Conservation (phyloP, 2,329 filamentous ascomycete species). For the Alternaria novae-zelandiae region DNA sequence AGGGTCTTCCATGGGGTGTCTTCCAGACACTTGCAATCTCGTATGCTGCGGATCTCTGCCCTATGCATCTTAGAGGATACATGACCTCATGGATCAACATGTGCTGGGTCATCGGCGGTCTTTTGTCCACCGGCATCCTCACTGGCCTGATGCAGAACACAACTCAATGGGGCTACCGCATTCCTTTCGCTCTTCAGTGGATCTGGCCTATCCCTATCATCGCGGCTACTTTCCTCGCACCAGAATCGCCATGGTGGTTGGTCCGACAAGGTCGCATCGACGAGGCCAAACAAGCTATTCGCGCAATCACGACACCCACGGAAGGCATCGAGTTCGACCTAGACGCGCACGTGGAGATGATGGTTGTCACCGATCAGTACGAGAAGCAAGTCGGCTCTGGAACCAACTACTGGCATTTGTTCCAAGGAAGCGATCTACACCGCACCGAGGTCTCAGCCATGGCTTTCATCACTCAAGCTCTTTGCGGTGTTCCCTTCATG, state of each 20-base stretch:
- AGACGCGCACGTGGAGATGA: constrained; percentile 75
- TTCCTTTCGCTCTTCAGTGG: constrained; percentile 72
- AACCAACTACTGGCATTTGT: constrained; percentile 78
- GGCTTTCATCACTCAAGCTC: constrained; percentile 53
- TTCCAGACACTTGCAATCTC: constrained; percentile 45
- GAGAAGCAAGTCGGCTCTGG: constrained; percentile 72
- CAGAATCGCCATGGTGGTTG: constrained; percentile 59
- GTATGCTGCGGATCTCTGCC: constrained; percentile 62
- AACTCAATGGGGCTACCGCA: constrained; percentile 70
- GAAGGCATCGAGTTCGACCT: constrained; percentile 47
- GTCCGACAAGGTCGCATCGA: constrained; percentile 63
- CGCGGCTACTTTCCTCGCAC: constrained; percentile 68
- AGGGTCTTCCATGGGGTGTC: constrained; percentile 52
- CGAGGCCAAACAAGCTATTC: constrained; percentile 68
- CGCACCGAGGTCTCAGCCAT: constrained; percentile 73
- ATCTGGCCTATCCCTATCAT: constrained; percentile 74
- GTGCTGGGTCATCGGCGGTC: constrained; percentile 72
- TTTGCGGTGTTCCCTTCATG: constrained; percentile 34
- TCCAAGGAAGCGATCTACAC: constrained; percentile 75
- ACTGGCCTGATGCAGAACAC: constrained; percentile 67
- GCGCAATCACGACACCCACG: constrained; percentile 64
- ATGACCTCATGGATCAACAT: constrained; percentile 70
- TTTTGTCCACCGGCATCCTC: constrained; percentile 72
- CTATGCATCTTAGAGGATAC: constrained; percentile 65
- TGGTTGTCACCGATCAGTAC: constrained; percentile 81